Conservation (phyloP, 108 stramenopile species). For the Cyclotella distinguenda region DNA sequence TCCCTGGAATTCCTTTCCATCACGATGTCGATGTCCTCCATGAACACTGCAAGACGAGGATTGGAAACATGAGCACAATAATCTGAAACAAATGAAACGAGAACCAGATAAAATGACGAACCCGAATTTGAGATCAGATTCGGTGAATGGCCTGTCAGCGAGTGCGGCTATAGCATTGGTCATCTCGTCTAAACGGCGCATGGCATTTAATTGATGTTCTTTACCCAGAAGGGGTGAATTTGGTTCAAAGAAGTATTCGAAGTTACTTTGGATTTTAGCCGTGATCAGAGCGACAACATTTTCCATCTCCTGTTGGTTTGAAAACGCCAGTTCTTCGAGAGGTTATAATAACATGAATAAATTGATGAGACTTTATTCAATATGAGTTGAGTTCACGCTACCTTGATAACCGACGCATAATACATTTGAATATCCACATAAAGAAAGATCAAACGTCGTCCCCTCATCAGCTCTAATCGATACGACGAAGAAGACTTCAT, state of each 20-base stretch:
- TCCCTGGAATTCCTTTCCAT: too few species aligned
- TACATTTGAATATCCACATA: conserved; percentile 35
- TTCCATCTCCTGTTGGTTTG: conserved; percentile 19
- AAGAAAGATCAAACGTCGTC: conserved; percentile 11
- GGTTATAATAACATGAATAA: conserved; percentile 17
- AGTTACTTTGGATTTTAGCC: conserved; percentile 21
- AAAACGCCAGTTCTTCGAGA: conserved; percentile 31
- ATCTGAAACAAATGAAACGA: too few species aligned
- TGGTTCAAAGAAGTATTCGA: conserved; percentile 36
- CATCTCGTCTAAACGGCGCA: conserved; percentile 34
- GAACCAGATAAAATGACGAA: too few species aligned
- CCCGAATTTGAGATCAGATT: too few species aligned
- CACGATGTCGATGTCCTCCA: too few species aligned
- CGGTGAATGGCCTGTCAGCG: too few species aligned
- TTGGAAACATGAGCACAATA: too few species aligned
- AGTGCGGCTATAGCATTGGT: conserved; percentile 5
- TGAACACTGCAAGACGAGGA: too few species aligned
- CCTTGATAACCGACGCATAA: conserved; percentile 38
- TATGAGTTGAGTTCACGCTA: conserved; percentile 2
- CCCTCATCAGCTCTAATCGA: conserved; percentile 13
- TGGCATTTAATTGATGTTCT: conserved; percentile 12
- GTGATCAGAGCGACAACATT: conserved; percentile 21
- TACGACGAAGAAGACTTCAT: conserved; percentile 42
- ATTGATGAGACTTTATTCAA: too few species aligned
- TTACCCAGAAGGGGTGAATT: conserved; percentile 8